Percentiles rank a stretch among this genome's conserved stretches.
These are phyloP conservation scores for Aphanomyces invadans DNA, from an alignment of 352 stramenopile genomes.

Conservation along the genomic window DNA sequence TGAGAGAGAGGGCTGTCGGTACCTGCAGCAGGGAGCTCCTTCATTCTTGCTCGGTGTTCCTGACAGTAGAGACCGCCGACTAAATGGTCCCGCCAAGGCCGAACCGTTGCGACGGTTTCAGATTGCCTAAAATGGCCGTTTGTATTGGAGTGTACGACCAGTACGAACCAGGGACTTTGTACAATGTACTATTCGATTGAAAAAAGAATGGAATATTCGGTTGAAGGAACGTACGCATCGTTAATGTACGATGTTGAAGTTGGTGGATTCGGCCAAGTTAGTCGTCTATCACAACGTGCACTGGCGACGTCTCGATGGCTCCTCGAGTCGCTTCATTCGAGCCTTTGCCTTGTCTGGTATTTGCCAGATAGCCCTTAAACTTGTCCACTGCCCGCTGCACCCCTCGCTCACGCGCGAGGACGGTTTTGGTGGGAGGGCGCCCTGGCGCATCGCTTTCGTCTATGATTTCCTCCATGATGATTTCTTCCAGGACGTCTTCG, in stretches of 20 bases:
- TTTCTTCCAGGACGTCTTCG: slow-evolving; percentile 53
- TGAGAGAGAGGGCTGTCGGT: background rate
- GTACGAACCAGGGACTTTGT: background rate
- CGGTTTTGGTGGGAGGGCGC: background rate
- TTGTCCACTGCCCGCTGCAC: slow-evolving; percentile 11
- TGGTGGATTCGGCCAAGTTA: too few species aligned
- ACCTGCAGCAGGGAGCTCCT: background rate
- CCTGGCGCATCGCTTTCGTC: slow-evolving; percentile 37
- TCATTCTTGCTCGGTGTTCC: background rate
- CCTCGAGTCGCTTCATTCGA: background rate
- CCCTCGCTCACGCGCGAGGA: background rate
- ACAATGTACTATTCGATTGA: background rate
- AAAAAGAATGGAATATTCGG: background rate
- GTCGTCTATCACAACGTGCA: background rate
- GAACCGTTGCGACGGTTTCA: background rate
- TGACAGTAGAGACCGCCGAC: background rate
- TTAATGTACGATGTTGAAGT: slow-evolving; percentile 8
- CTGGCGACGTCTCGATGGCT: background rate
- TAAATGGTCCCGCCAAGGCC: background rate
- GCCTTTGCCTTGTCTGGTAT: background rate
- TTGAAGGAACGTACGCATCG: background rate
- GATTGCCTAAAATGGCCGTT: background rate
- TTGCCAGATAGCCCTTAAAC: slow-evolving; percentile 15
- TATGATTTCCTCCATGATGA: slow-evolving; percentile 48
- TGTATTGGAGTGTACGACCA: background rate